Evolutionary conservation across 176 grass and related monocot species (phyloP).

Genomic region (Pontederia paniculata): DNA sequence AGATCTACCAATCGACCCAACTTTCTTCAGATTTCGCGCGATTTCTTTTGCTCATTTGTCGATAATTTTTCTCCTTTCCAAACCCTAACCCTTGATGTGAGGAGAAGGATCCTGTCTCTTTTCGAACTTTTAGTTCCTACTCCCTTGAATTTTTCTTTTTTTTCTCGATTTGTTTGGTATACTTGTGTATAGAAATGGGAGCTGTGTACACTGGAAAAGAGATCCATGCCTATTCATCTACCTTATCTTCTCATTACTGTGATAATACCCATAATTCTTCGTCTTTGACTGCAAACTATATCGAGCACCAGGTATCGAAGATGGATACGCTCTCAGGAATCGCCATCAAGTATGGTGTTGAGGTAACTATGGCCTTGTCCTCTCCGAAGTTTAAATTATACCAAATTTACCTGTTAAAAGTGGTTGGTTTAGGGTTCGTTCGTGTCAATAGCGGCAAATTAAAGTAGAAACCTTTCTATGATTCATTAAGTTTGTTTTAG

Average conservation of each 20-base stretch:
- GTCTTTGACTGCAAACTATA: not conserved
- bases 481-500: too few species aligned
- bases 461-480: too few species aligned
- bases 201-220: constrained; percentile 21
- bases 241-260: constrained; percentile 26
- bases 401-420: too few species aligned
- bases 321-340: constrained; percentile 1
- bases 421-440: constrained; percentile 6
- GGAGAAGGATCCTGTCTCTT: not conserved
- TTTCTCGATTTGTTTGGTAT: too few species aligned
- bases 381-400: too few species aligned
- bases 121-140: not conserved
- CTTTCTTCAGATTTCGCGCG: not conserved
- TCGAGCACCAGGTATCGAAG: constrained; percentile 1
- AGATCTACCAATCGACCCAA: constrained; percentile 32
- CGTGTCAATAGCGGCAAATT: too few species aligned
- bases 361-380: not conserved
- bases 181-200: constrained; percentile 4
- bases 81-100: not conserved
- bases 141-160: constrained; percentile 37
- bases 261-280: constrained; percentile 9
- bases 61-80: not conserved
- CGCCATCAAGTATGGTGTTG: constrained; percentile 4
- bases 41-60: not conserved
- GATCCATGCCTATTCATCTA: constrained; percentile 37